Base-by-base conservation (phyloP, 306 rosid species). In the Macrotyloma uniflorum region DNA sequence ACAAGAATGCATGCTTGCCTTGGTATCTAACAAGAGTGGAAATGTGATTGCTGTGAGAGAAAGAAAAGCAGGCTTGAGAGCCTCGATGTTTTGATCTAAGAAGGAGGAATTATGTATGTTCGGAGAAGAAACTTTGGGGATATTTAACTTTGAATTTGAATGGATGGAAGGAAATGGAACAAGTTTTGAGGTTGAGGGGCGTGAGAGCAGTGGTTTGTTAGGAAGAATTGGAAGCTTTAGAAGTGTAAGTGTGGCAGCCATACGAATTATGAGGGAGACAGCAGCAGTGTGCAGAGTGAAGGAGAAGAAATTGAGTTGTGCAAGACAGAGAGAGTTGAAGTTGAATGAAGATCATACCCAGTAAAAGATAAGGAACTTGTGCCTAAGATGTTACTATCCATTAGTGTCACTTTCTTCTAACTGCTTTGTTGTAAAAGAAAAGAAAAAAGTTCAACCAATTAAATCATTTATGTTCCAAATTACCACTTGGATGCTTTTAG, bases 231-330 rank as follows among this genome's bases (percentile, higher is more conserved):
- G 91, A 76, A 90, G 90, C 45, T 72, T 89, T 20, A 83, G 78
- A 47, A 94, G 86, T 83, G 82, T 78, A 85, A 92, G 92, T 5
- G 90, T 86, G 89, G 93, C 53, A 6, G 98, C 90, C 98, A 94
- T 94, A 59, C 0, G 6, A 19, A 53, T 35, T 55, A 22, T 19
- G 66, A 23, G 20, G 30, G 12, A 38, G 43, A 38, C 13, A 9
- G 43, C 12, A 38, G 43, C 43, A 38, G 0, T 38, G 13, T 8
- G 43, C 13, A 54, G 16, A 19, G 30, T 22, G 67, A 22, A 70
- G 43, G 43, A 70, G 9, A 9, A 55, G 66, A 58, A 58, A 58
- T 26, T 58, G 35, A 35, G 38, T 10, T 11, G 26, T 32, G 45
- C 12, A 20, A 53, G 5, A 32, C 23, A 15, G 6, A 22, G 24